phyloP scores from a whole-genome alignment of 768 basidiomycete genomes.

The Mycena amicta region DNA sequence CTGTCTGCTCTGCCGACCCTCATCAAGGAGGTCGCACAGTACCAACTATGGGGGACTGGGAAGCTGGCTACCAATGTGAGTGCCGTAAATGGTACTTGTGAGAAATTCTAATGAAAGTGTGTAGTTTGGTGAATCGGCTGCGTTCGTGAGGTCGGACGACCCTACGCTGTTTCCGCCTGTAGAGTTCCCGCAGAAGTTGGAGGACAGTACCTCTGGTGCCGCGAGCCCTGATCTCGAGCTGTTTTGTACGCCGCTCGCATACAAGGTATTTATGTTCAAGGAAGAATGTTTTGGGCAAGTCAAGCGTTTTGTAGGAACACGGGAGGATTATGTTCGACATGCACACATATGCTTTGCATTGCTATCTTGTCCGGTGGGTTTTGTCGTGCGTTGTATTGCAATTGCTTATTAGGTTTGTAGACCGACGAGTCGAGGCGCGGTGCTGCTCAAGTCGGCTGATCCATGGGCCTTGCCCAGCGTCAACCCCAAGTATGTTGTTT shows the following conservation, averaged over 20 bases:
- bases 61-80: slow-evolving; percentile 57
- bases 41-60: slow-evolving; percentile 48
- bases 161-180: slow-evolving; percentile 46
- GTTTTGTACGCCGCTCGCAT: slow-evolving; percentile 45
- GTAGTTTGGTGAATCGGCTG: slow-evolving; percentile 56
- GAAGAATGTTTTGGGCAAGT: neutral
- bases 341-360: slow-evolving; percentile 45
- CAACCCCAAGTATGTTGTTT: slow-evolving; percentile 42
- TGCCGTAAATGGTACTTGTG: neutral
- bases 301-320: slow-evolving; percentile 33
- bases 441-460: slow-evolving; percentile 42
- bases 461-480: slow-evolving; percentile 48
- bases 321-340: slow-evolving; percentile 35
- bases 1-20: slow-evolving; percentile 31
- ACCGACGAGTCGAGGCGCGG: slow-evolving; percentile 44
- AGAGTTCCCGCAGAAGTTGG: slow-evolving; percentile 38
- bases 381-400: neutral
- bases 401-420: slow-evolving; percentile 23
- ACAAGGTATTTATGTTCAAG: slow-evolving; percentile 34
- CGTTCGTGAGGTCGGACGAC: slow-evolving; percentile 61
- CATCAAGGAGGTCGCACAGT: slow-evolving; percentile 40
- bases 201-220: slow-evolving; percentile 48
- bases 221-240: slow-evolving; percentile 54
- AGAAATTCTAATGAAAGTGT: neutral
- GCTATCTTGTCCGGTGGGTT: slow-evolving; percentile 43